Base-by-base conservation (phyloP, 2,329 filamentous ascomycete species). In the Ascochyta koolunga region DNA sequence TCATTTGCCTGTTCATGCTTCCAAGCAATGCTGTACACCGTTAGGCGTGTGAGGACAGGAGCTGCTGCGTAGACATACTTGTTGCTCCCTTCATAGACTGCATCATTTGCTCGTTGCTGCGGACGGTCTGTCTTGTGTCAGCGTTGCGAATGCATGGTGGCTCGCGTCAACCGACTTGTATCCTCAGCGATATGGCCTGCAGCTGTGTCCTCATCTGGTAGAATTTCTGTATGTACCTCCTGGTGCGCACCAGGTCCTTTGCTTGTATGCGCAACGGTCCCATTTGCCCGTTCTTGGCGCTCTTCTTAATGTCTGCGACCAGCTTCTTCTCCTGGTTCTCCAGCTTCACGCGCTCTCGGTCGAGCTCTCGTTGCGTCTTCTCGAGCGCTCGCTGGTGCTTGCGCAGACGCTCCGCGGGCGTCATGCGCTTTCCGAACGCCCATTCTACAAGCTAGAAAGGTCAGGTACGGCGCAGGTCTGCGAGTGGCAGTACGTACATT, bases 31-130 rank as follows among this genome's bases (percentile, higher is more conserved):
- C 87, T 74, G 54, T 29, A 8, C 13, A 9, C 9, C 25, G 55
- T 71, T 56, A 73, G 63, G 11, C 8, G 5, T 2, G 38, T 35
- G 24, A 39, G 3, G 6, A 27, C 2, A 4, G 11, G 25, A 21
- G 35, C 7, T n/a, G 3, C 9, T 10, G 16, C 7, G n/a, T 37
- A 11, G 5, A 40, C 65, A 27, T 63, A 72, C 71, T 55, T 1
- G 95, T 98, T 4, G 95, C 95, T 29, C 95, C 95, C 77, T 97
- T 99, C 95, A 99, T 98, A 8, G 93, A 95, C 77, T 96, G 91
- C 93, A 97, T 97, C 95, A 99, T 99, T 77, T 98, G 93, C 76
- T 99, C 95, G 76, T 99, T 99, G 64, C 93, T 97, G 61, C 95
- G 88, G 61, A 98, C 93, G 43, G 95, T 99, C 91, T 96, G 68